These are phyloP conservation scores for Vitis hybrid DNA, from an alignment of 177 flowering plant species.

Conservation along the genomic window DNA sequence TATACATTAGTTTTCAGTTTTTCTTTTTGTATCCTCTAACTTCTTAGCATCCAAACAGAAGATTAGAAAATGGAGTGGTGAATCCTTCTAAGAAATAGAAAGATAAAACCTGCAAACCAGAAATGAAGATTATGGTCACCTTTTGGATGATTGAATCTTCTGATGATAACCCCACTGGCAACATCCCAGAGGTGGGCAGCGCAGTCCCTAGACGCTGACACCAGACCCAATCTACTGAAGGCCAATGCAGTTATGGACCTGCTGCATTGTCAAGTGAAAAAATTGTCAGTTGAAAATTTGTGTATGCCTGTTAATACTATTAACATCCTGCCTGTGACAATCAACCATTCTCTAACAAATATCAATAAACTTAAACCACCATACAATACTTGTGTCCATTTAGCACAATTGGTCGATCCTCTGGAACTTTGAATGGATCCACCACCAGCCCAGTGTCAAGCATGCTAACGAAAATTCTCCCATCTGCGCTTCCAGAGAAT, in stretches of 20 bases:
- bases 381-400: constrained; percentile 61
- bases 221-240: constrained; percentile 33
- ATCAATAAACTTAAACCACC: constrained; percentile 20
- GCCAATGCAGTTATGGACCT: constrained; percentile 51
- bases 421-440: constrained; percentile 21
- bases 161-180: constrained; percentile 20
- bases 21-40: not conserved
- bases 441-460: constrained; percentile 37
- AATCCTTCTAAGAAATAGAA: not conserved
- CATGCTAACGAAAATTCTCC: constrained; percentile 37
- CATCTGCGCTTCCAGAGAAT: constrained; percentile 48
- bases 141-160: constrained; percentile 42
- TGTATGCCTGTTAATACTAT: too few species aligned
- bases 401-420: constrained; percentile 28
- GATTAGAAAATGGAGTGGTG: not conserved
- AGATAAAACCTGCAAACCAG: too few species aligned
- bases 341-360: too few species aligned
- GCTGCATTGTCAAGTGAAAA: constrained; percentile 24
- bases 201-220: constrained; percentile 59
- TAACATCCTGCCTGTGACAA: not conserved
- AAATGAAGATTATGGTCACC: constrained; percentile 22
- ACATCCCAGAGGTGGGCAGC: constrained; percentile 57
- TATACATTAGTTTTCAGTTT: not conserved
- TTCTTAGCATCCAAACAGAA: not conserved
- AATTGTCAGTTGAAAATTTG: not conserved